Evolutionary conservation across 2,329 filamentous ascomycete species (phyloP).

Genomic region (Fusarium multiceps): DNA sequence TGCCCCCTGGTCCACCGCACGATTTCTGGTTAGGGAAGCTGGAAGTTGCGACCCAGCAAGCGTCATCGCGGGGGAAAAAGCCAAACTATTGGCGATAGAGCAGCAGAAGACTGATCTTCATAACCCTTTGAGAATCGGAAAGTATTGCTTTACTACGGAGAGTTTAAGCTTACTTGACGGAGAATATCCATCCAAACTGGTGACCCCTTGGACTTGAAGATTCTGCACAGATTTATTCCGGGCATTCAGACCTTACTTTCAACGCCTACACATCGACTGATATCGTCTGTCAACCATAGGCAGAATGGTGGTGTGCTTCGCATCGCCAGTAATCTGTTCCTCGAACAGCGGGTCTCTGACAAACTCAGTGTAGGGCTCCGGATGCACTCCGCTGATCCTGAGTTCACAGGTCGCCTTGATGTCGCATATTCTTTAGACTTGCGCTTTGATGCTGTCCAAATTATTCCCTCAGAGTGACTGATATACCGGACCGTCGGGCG

Average conservation of each 20-base stretch:
- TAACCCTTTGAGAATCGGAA: background rate
- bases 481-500: background rate
- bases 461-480: background rate
- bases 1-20: constrained; percentile 44
- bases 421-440: background rate
- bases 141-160: background rate
- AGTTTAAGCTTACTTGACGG: background rate
- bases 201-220: background rate
- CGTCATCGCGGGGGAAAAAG: constrained; percentile 3
- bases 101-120: too few species aligned
- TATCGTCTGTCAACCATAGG: background rate
- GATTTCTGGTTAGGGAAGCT: constrained; percentile 53
- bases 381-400: background rate
- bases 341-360: background rate
- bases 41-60: constrained; percentile 28
- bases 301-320: too few species aligned
- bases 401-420: background rate
- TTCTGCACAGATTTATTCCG: background rate
- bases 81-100: constrained; percentile 28
- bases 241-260: background rate
- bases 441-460: constrained; percentile 2
- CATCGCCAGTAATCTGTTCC: background rate
- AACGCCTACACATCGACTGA: background rate
- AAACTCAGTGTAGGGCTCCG: background rate
- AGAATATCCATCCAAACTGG: background rate